These are phyloP conservation scores for Echria macrotheca DNA, from an alignment of 495 filamentous ascomycete species.

Conservation along the genomic window DNA sequence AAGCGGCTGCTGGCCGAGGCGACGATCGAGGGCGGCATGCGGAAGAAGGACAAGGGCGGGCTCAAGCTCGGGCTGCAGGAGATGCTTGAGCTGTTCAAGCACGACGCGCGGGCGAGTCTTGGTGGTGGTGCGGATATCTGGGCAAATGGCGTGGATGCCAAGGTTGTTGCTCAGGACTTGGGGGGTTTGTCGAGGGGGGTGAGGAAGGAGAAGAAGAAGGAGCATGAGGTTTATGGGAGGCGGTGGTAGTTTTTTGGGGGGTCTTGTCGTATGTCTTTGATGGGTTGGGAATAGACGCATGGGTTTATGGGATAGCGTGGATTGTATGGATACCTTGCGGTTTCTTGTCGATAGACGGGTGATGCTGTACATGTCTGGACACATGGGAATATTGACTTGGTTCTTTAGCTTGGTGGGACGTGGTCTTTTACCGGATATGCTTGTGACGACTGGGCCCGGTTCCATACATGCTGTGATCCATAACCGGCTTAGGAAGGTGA, in stretches of 20 bases:
- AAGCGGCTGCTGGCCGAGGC: slow-evolving; percentile 79
- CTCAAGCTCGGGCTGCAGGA: slow-evolving; percentile 88
- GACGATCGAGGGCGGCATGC: slow-evolving; percentile 32
- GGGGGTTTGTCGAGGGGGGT: slow-evolving; percentile 1
- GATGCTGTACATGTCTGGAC: too few relatives aligned
- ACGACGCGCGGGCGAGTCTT: slow-evolving; percentile 48
- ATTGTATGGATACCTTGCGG: too few relatives aligned
- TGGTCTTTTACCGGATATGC: too few relatives aligned
- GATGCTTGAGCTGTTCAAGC: slow-evolving; percentile 82
- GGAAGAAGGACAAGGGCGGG: slow-evolving; percentile 52
- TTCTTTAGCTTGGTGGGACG: too few relatives aligned
- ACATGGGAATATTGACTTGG: too few relatives aligned
- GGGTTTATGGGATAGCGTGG: not conserved
- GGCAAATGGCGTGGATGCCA: slow-evolving; percentile 6
- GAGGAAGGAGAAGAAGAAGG: slow-evolving; percentile 20
- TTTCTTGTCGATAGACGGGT: too few relatives aligned
- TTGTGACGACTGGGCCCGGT: too few relatives aligned
- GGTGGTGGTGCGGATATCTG: slow-evolving; percentile 7
- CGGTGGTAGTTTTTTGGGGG: slow-evolving; percentile 29
- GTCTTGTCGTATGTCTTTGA: too few relatives aligned
- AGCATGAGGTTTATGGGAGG: slow-evolving; percentile 34
- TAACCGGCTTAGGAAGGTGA: too few relatives aligned
- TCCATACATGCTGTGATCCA: too few relatives aligned
- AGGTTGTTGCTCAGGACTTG: slow-evolving; percentile 17
- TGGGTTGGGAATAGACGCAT: not conserved